Conservation (phyloP, 192 early-diverging fungal genomes). For the Paraglomus brasilianum region DNA sequence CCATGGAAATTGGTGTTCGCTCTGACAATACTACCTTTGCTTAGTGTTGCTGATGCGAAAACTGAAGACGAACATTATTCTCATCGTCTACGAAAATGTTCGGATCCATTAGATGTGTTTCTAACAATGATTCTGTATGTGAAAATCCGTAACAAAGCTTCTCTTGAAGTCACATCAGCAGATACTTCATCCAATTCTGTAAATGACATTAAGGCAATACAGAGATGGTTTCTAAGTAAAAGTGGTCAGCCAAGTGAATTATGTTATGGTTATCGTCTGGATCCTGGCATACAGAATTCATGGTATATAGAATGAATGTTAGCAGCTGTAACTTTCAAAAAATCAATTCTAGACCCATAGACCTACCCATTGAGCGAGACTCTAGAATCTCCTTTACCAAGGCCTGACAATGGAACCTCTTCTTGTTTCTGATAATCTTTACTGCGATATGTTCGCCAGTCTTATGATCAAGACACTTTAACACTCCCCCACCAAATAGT, state of each 20-base stretch:
- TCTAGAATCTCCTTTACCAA: slow-evolving; percentile 94
- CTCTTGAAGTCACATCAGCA: too few species aligned
- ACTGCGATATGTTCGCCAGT: slow-evolving; percentile 81
- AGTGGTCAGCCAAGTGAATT: slow-evolving; percentile 86
- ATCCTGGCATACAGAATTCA: slow-evolving; percentile 56
- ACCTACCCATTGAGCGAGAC: slow-evolving; percentile 72
- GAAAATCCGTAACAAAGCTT: too few species aligned
- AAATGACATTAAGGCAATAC: slow-evolving; percentile 94
- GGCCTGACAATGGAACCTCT: slow-evolving; percentile 94
- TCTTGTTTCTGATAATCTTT: slow-evolving; percentile 95
- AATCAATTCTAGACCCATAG: too few species aligned
- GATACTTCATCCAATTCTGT: too few species aligned
- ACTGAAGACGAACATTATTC: too few species aligned
- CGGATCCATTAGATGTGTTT: too few species aligned
- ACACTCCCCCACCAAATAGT: slow-evolving; percentile 85
- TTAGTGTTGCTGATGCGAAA: too few species aligned
- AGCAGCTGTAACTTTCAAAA: not conserved
- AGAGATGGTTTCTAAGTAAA: slow-evolving; percentile 95
- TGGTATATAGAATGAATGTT: slow-evolving; percentile 4
- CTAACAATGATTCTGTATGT: too few species aligned
- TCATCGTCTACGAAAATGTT: too few species aligned
- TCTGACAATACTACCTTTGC: too few species aligned
- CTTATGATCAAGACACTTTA: slow-evolving; percentile 94
- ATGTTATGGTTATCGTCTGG: slow-evolving; percentile 73
- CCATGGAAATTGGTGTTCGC: too few species aligned